phyloP scores from a whole-genome alignment of 2,329 filamentous ascomycete genomes.

The Cytospora chrysosperma region DNA sequence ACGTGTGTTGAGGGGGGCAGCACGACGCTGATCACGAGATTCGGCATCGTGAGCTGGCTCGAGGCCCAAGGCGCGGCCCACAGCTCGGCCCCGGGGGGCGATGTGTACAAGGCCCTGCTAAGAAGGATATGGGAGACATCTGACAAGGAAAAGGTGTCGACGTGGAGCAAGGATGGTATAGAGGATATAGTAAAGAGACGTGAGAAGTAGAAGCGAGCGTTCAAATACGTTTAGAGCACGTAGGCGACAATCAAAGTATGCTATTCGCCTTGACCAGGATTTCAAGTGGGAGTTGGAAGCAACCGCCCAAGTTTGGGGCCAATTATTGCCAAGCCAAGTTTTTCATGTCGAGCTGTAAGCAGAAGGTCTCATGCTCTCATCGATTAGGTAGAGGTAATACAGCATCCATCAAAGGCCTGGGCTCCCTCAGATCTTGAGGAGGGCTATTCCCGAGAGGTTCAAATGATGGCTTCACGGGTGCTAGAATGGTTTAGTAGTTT shows the following conservation, averaged over 20 bases:
- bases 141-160: slow-evolving; percentile 62
- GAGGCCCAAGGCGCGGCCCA: slow-evolving; percentile 54
- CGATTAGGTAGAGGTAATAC: neutral
- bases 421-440: too few relatives aligned
- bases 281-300: neutral
- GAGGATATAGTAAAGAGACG: slow-evolving; percentile 13
- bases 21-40: slow-evolving; percentile 76
- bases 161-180: slow-evolving; percentile 61
- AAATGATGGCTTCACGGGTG: too few relatives aligned
- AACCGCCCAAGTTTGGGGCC: neutral
- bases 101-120: slow-evolving; percentile 55
- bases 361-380: neutral
- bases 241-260: neutral
- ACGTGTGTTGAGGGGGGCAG: slow-evolving; percentile 69
- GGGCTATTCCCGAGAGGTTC: neutral
- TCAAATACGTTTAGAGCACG: neutral
- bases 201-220: neutral
- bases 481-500: too few relatives aligned
- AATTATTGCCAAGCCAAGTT: neutral
- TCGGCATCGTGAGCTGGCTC: slow-evolving; percentile 74
- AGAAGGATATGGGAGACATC: slow-evolving; percentile 62
- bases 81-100: slow-evolving; percentile 41
- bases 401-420: neutral
- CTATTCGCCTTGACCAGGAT: neutral
- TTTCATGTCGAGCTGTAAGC: too few relatives aligned